phyloP scores from a whole-genome alignment of 495 filamentous ascomycete species.

The Aspergillus haitiensis region DNA sequence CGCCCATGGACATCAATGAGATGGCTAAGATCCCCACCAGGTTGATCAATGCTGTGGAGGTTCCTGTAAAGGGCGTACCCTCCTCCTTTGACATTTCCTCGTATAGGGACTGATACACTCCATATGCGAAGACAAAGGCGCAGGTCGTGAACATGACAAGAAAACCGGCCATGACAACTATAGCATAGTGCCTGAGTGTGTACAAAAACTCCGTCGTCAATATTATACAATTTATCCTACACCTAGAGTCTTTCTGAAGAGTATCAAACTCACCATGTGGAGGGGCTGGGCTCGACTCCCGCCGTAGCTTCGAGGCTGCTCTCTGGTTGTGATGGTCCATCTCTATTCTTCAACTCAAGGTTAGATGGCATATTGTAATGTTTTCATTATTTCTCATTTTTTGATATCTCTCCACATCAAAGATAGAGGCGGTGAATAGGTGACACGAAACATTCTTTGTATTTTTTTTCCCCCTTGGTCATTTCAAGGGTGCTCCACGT shows the following conservation, averaged over 20 bases:
- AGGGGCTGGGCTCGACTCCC: background rate
- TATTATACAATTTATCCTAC: background rate
- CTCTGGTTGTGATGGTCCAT: background rate
- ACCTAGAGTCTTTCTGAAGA: background rate
- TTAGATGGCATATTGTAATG: constrained; percentile 1
- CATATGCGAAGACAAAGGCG: constrained; percentile 46
- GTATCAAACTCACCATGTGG: constrained; percentile 4
- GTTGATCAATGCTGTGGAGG: constrained; percentile 42
- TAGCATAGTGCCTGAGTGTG: constrained; percentile 18
- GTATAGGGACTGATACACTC: constrained; percentile 48
- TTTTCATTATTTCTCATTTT: background rate
- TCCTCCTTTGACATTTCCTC: constrained; percentile 37
- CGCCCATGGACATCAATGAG: constrained; percentile 48
- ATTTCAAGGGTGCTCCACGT: background rate
- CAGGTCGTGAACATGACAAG: constrained; percentile 46
- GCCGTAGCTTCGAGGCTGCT: background rate
- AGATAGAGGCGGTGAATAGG: background rate
- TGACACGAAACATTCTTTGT: too few relatives aligned
- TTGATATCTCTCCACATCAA: background rate
- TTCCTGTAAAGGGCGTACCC: constrained; percentile 37
- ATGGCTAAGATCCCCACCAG: constrained; percentile 47
- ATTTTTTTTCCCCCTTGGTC: too few relatives aligned
- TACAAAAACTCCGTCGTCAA: background rate
- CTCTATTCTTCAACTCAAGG: constrained; percentile 3
- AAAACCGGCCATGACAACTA: constrained; percentile 36